Evolutionary conservation across 768 basidiomycete genomes (phyloP).

Genomic region (Amanita muscaria): DNA sequence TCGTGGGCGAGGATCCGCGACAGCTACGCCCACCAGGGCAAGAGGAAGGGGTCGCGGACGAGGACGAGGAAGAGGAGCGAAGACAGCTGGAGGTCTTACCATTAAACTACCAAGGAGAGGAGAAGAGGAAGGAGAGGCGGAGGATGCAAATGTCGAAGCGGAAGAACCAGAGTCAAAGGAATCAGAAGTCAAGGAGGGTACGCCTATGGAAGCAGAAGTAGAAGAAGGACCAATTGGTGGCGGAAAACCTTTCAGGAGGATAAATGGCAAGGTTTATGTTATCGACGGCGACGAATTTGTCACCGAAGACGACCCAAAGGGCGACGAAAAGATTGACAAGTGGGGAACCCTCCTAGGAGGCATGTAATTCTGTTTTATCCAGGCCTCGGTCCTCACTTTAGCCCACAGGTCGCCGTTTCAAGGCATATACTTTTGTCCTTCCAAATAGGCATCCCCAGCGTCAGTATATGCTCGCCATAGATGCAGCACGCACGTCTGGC

Average conservation of each 20-base stretch:
- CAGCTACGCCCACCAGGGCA: constrained; percentile 18
- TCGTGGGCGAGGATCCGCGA: constrained; percentile 25
- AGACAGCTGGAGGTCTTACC: constrained; percentile 16
- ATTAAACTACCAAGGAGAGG: constrained; percentile 23
- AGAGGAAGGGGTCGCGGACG: constrained; percentile 32
- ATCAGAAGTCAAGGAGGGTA: constrained; percentile 24
- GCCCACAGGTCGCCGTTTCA: constrained; percentile 71
- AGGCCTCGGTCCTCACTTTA: neutral
- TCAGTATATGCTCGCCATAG: constrained; percentile 93
- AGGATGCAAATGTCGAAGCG: constrained; percentile 28
- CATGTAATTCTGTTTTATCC: constrained; percentile 26
- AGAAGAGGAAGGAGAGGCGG: constrained; percentile 23
- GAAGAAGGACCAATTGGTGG: constrained; percentile 37
- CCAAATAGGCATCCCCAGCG: constrained; percentile 78
- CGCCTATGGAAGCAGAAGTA: constrained; percentile 25
- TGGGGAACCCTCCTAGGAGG: constrained; percentile 81
- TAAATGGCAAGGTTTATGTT: constrained; percentile 66
- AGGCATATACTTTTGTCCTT: constrained; percentile 81
- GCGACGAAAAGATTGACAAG: constrained; percentile 86
- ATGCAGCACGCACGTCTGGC: constrained; percentile 92
- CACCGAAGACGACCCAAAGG: constrained; percentile 75
- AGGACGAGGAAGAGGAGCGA: constrained; percentile 21
- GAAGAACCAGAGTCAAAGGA: constrained; percentile 18
- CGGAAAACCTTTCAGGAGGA: constrained; percentile 63
- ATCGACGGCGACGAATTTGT: constrained; percentile 88